phyloP scores from a whole-genome alignment of 257 asterid genomes.

The Misopates orontium region DNA sequence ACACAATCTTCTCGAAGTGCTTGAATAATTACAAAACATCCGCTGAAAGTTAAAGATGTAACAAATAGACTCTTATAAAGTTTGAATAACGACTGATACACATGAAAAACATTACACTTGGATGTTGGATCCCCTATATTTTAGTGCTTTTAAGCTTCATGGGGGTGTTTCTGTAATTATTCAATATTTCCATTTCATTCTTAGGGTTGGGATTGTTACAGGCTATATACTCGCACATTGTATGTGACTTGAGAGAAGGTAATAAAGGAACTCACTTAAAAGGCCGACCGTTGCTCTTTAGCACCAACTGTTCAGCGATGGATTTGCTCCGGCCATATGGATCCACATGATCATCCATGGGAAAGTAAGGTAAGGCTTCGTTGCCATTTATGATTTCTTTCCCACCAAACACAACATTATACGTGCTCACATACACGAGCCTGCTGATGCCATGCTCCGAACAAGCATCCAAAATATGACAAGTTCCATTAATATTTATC shows the following conservation, averaged over 20 bases:
- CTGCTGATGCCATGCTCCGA: constrained; percentile 63
- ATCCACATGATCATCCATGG: constrained; percentile 82
- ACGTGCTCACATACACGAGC: constrained; percentile 89
- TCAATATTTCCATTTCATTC: no score
- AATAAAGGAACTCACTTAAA: constrained; percentile 53
- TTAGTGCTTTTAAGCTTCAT: no score
- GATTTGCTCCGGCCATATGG: constrained; percentile 91
- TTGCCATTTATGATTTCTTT: constrained; percentile 83
- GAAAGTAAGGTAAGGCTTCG: constrained; percentile 78
- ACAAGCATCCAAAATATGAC: constrained; percentile 82
- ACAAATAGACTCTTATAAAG: no score
- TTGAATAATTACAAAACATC: no score
- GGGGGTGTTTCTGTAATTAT: no score
- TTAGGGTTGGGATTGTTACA: no score
- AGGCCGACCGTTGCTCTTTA: constrained; percentile 77
- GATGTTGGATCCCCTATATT: no score
- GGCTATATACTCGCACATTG: no score
- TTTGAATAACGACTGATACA: no score
- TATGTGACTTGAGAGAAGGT: background rate
- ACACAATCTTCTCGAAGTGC: no score
- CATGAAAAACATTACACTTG: no score
- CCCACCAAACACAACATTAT: constrained; percentile 84
- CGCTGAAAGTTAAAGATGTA: no score
- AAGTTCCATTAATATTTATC: constrained; percentile 80
- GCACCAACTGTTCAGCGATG: constrained; percentile 85